Percentiles rank a stretch among this genome's conserved stretches.
phyloP scores from a whole-genome alignment of 306 rosid species.

The Prunus fruticosa region DNA sequence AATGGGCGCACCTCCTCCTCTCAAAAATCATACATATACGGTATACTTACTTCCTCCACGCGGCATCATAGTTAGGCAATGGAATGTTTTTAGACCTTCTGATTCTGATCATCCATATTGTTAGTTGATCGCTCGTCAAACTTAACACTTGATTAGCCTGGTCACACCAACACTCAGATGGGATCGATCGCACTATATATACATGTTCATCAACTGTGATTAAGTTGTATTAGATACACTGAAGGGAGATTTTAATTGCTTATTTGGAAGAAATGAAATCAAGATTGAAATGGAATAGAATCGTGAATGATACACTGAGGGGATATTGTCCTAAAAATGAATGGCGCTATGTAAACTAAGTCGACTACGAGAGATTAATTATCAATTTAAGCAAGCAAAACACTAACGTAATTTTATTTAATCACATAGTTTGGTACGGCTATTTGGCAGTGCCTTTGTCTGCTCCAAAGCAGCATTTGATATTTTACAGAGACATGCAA shows the following conservation, averaged over 20 bases:
- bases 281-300: not conserved
- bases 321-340: no score
- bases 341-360: no score
- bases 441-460: not conserved
- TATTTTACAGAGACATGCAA: not conserved
- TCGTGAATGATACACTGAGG: not conserved
- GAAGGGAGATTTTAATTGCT: not conserved
- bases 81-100: not conserved
- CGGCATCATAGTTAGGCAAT: no score
- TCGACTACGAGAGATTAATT: no score
- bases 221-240: not conserved
- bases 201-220: not conserved
- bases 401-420: not conserved
- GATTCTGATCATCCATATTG: no score
- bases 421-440: not conserved
- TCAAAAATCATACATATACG: no score
- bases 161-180: not conserved
- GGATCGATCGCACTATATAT: not conserved
- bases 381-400: no score
- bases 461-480: not conserved
- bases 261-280: not conserved
- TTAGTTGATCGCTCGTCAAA: not conserved
- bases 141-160: not conserved
- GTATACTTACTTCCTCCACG: no score
- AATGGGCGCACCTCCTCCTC: no score